Evolutionary conservation across 163 green algal genomes (phyloP), one percentile per base, ranked within the genome.

Genomic region (Prototheca wickerhamii): DNA sequence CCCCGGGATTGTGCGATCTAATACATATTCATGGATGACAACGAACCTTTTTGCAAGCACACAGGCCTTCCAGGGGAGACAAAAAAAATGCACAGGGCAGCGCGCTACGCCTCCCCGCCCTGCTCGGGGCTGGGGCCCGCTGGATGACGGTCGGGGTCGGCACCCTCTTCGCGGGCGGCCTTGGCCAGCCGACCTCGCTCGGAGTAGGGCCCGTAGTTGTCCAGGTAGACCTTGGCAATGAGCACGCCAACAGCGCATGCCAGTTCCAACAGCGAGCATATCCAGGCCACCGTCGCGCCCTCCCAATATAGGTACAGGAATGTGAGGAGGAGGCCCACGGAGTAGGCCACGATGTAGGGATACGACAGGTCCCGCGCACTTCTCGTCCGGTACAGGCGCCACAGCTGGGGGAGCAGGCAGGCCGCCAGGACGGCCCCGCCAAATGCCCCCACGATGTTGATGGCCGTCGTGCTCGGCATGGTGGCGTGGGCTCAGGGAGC

Each of bases 391-490:
- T 73, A 73, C 60, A 73, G 43, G n/a, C 34, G 46, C n/a, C 28
- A 43, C 43, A 73, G 55, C 46, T 73, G 66, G 5, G 66, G 66
- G 2, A 55, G 28, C 0, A 73, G 31, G 56, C 66, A 73, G 18
- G 32, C 58, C 6, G 56, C 55, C 42, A 73, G 49, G 6, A 73
- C 43, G 58, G n/a, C 32, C 29, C 66, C 58, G 8, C 58, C 58
- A 4, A 64, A 7, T 21, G 58, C 35, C 4, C 58, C 58, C 4
- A 64, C 23, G 20, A 35, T 35, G 29, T 64, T 64, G 25, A 53
- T 35, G 6, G 29, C 7, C 21, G 31, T 15, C 32, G 46, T 29
- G 55, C 31, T 49, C 4, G 55, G 55, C 55, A 61, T 61, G 25
- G 10, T 34, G 51, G 1, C 18, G 8, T 8, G 52, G 52, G 52